phyloP scores from a whole-genome alignment of 192 early-diverging fungal genomes.

The Backusella morwellensis region DNA sequence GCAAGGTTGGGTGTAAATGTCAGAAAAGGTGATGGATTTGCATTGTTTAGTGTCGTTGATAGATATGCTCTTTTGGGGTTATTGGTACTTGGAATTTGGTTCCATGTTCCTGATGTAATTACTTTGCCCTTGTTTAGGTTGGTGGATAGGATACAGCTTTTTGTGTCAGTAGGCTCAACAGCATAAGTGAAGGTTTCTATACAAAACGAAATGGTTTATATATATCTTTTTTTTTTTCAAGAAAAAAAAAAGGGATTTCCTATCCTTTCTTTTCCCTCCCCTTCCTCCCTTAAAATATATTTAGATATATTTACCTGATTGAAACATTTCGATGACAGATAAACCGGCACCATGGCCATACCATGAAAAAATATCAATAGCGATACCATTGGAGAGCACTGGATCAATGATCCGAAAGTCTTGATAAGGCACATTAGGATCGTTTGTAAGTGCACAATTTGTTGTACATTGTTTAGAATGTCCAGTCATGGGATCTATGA shows the following conservation, averaged over 20 bases:
- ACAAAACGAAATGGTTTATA: background rate
- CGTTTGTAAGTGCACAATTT: conserved; percentile 37
- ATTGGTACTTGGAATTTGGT: background rate
- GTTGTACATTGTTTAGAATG: conserved; percentile 36
- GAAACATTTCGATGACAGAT: conserved; percentile 28
- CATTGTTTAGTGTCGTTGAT: conserved; percentile 2
- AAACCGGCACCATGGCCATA: conserved; percentile 36
- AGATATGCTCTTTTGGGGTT: conserved; percentile 9
- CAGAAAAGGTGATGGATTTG: background rate
- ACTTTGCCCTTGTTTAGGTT: background rate
- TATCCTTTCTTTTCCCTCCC: background rate
- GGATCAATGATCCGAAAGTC: conserved; percentile 41
- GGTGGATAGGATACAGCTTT: background rate
- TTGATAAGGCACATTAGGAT: conserved; percentile 30
- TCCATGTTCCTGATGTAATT: conserved; percentile 14
- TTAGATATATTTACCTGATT: conserved; percentile 24
- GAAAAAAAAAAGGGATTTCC: too few relatives aligned
- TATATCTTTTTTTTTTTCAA: background rate
- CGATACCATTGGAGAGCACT: conserved; percentile 46
- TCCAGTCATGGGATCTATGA: conserved; percentile 55
- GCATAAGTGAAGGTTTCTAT: conserved; percentile 27
- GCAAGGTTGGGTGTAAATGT: conserved; percentile 25
- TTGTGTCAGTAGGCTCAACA: background rate
- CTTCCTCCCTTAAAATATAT: background rate
- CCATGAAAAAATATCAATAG: conserved; percentile 46